These are phyloP conservation scores for Leccinum barrowsii DNA, from an alignment of 768 basidiomycete species.

Conservation along the genomic window DNA sequence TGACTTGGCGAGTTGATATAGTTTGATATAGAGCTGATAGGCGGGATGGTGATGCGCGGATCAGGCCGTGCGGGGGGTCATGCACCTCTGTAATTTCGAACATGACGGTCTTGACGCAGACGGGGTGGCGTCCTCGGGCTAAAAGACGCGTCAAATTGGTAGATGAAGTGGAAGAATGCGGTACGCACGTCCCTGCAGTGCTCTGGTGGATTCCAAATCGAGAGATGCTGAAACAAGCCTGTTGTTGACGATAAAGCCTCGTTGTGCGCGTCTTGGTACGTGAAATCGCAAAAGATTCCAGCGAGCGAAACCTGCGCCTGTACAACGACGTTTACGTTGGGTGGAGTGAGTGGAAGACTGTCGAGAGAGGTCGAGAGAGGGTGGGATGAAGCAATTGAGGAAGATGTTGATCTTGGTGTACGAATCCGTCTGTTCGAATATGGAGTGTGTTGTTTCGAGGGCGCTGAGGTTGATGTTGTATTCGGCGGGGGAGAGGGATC, in stretches of 20 bases:
- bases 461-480: conserved; percentile 87
- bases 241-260: conserved; percentile 72
- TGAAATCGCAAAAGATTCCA: conserved; percentile 91
- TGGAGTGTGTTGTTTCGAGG: conserved; percentile 91
- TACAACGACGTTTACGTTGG: conserved; percentile 51
- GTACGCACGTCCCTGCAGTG: conserved; percentile 60
- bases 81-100: conserved; percentile 86
- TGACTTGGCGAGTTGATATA: conserved; percentile 67
- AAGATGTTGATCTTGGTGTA: conserved; percentile 92
- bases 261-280: conserved; percentile 81
- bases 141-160: conserved; percentile 10
- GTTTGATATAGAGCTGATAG: conserved; percentile 69
- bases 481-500: conserved; percentile 73
- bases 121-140: conserved; percentile 80
- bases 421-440: conserved; percentile 83
- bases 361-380: conserved; percentile 82
- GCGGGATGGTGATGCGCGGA: not conserved
- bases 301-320: conserved; percentile 63
- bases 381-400: conserved; percentile 73
- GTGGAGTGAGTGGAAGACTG: conserved; percentile 47
- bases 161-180: not conserved
- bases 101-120: conserved; percentile 86
- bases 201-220: conserved; percentile 73
- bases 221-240: conserved; percentile 77
- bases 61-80: not conserved